These are phyloP conservation scores for Neonectria magnoliae DNA, from an alignment of 2,329 filamentous ascomycete species.

Conservation along the genomic window DNA sequence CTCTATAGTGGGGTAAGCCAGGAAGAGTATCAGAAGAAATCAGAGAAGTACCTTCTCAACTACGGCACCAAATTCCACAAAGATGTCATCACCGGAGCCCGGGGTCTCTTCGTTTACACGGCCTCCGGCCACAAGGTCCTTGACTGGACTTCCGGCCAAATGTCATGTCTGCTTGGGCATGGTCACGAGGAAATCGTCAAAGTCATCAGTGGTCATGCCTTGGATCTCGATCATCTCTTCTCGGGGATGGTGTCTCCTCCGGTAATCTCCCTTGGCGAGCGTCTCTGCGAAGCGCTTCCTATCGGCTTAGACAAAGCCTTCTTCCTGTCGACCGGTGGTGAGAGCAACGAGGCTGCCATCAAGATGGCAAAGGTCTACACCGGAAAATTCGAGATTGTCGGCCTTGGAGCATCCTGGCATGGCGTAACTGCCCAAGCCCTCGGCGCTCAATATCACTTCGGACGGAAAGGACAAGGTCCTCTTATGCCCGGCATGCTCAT, in stretches of 20 bases:
- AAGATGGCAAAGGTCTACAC: slow-evolving; percentile 72
- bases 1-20: slow-evolving; percentile 38
- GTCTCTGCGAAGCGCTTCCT: slow-evolving; percentile 60
- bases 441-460: slow-evolving; percentile 65
- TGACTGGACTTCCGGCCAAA: slow-evolving; percentile 70
- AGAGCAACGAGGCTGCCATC: slow-evolving; percentile 70
- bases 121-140: slow-evolving; percentile 58
- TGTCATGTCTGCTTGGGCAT: slow-evolving; percentile 68
- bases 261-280: slow-evolving; percentile 64
- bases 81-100: slow-evolving; percentile 54
- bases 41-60: slow-evolving; percentile 39
- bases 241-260: slow-evolving; percentile 67
- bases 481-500: slow-evolving; percentile 66
- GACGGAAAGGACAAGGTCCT: slow-evolving; percentile 59
- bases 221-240: slow-evolving; percentile 66
- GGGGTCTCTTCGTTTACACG: slow-evolving; percentile 58
- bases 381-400: slow-evolving; percentile 73
- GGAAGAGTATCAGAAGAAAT: slow-evolving; percentile 34
- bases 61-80: slow-evolving; percentile 41
- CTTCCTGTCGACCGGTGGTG: slow-evolving; percentile 67
- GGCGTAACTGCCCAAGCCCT: slow-evolving; percentile 67
- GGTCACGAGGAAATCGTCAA: slow-evolving; percentile 67
- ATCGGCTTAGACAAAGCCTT: slow-evolving; percentile 62
- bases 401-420: slow-evolving; percentile 67
- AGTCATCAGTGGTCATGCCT: slow-evolving; percentile 59